phyloP scores from a whole-genome alignment of 139 green algal genomes.

The Tetraselmis chui region DNA sequence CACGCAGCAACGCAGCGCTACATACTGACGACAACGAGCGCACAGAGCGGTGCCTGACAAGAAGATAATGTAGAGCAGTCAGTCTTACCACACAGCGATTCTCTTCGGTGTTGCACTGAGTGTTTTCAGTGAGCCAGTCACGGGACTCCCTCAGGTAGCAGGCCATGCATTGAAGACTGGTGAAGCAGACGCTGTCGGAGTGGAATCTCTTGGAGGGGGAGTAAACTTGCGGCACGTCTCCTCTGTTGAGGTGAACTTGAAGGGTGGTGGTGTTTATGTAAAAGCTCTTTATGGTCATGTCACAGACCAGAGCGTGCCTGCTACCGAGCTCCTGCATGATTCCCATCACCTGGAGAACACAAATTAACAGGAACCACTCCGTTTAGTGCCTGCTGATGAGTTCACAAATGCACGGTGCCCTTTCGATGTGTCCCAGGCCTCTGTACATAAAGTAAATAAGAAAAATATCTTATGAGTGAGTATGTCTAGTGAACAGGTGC shows the following conservation, averaged over 20 bases:
- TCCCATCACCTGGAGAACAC: not conserved
- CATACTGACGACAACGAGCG: too few species aligned
- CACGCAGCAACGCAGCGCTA: too few species aligned
- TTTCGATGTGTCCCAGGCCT: too few species aligned
- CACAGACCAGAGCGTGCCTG: not conserved
- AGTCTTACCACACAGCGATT: not conserved
- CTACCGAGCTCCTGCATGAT: not conserved
- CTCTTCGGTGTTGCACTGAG: not conserved
- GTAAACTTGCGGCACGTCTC: not conserved
- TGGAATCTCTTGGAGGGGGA: not conserved
- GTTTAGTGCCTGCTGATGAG: too few species aligned
- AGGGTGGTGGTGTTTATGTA: not conserved
- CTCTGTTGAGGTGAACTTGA: not conserved
- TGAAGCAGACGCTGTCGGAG: not conserved
- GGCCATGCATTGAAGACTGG: not conserved
- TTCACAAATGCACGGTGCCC: too few species aligned
- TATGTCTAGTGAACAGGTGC: too few species aligned
- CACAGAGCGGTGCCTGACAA: too few species aligned
- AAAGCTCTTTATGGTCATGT: not conserved
- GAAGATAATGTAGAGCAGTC: too few species aligned
- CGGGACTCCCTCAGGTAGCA: not conserved
- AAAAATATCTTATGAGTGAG: too few species aligned
- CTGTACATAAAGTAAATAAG: too few species aligned
- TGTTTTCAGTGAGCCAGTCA: not conserved
- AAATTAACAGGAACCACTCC: too few species aligned